Conservation (phyloP, 495 filamentous ascomycete species). For the Apodospora peruviana region DNA sequence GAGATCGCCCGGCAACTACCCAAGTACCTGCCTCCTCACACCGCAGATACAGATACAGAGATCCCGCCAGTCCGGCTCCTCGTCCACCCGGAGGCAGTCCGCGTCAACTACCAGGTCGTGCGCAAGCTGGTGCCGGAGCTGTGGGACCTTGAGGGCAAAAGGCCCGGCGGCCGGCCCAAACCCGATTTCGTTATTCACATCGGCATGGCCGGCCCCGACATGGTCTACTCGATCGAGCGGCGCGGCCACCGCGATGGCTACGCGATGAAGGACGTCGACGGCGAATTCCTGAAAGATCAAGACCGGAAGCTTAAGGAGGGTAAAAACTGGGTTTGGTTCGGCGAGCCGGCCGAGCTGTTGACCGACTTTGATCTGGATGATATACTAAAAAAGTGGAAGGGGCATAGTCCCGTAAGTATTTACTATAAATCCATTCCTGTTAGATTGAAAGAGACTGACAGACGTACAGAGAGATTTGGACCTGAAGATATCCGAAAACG, state of each 20-base stretch:
- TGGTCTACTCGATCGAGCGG: slow-evolving; percentile 64
- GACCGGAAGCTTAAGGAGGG: slow-evolving; percentile 31
- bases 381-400: slow-evolving; percentile 51
- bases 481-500: slow-evolving; percentile 63
- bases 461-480: slow-evolving; percentile 38
- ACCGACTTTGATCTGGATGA: slow-evolving; percentile 49
- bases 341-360: slow-evolving; percentile 38
- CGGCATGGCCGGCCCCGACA: slow-evolving; percentile 69
- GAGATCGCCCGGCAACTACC: slow-evolving; percentile 54
- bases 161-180: slow-evolving; percentile 17
- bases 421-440: slow-evolving; percentile 1
- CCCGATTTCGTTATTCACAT: slow-evolving; percentile 71
- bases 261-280: slow-evolving; percentile 60
- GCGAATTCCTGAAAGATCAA: slow-evolving; percentile 48
- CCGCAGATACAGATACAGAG: no score
- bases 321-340: slow-evolving; percentile 41
- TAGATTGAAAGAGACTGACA: neutral
- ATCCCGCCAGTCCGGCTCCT: slow-evolving; percentile 57
- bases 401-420: slow-evolving; percentile 25
- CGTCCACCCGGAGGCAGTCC: slow-evolving; percentile 60
- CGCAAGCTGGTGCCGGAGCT: slow-evolving; percentile 56
- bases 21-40: slow-evolving; percentile 42
- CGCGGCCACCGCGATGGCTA: slow-evolving; percentile 75
- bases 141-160: slow-evolving; percentile 27
- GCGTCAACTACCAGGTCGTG: slow-evolving; percentile 64